phyloP scores from a whole-genome alignment of 1,139 yeast species.

The Citeromyces siamensis region DNA sequence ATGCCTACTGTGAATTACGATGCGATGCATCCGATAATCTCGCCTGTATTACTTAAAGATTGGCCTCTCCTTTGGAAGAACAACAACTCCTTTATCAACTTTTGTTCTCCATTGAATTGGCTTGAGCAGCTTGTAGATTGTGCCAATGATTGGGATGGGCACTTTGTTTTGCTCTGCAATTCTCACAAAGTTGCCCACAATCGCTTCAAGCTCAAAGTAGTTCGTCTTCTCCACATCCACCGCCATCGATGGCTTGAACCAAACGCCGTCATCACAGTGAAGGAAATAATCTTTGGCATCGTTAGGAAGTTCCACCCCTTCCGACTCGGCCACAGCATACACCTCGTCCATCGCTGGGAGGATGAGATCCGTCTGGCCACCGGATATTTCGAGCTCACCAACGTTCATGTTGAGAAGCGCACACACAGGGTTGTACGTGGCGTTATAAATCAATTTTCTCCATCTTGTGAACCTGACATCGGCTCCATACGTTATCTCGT shows the following conservation, averaged over 20 bases:
- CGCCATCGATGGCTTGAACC: constrained; percentile 64
- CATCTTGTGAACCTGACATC: constrained; percentile 48
- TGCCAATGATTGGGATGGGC: constrained; percentile 42
- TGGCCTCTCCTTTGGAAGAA: constrained; percentile 29
- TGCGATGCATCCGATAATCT: too few species aligned
- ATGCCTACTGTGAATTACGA: too few species aligned
- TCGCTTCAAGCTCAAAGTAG: constrained; percentile 58
- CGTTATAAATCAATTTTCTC: constrained; percentile 63
- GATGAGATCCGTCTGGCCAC: constrained; percentile 27
- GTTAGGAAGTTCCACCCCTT: constrained; percentile 40
- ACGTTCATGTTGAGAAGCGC: constrained; percentile 34
- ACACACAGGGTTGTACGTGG: constrained; percentile 50
- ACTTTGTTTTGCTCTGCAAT: constrained; percentile 44
- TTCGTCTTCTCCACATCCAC: constrained; percentile 61
- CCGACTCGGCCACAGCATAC: constrained; percentile 45
- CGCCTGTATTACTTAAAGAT: constrained; percentile 1
- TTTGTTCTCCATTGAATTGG: constrained; percentile 48
- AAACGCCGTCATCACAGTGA: constrained; percentile 49
- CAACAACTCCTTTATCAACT: constrained; percentile 36
- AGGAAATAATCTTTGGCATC: constrained; percentile 33
- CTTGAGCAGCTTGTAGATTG: constrained; percentile 44
- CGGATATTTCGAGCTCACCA: constrained; percentile 5
- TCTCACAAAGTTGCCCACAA: constrained; percentile 59
- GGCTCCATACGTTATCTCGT: constrained; percentile 30
- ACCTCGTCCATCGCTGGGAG: constrained; percentile 61